phyloP scores from a whole-genome alignment of 148 eudicot genomes.

The Camellia lanceoleosa region DNA sequence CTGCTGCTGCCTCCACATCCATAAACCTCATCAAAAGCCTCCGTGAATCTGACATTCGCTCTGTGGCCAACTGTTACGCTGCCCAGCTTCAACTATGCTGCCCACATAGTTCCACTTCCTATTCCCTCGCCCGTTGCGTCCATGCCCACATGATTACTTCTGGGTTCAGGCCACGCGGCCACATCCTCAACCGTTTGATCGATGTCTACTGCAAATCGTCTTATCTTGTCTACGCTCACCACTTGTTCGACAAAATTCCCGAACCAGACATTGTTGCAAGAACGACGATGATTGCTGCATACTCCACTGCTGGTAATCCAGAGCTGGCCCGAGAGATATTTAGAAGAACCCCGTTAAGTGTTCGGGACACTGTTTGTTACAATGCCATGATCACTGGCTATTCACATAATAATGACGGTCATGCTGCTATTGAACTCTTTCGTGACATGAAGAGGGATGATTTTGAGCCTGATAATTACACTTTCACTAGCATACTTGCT shows the following conservation, averaged over 20 bases:
- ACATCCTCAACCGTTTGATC: slow-evolving; percentile 50
- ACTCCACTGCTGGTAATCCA: slow-evolving; percentile 34
- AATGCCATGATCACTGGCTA: slow-evolving; percentile 67
- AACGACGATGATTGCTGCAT: slow-evolving; percentile 54
- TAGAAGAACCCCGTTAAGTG: slow-evolving; percentile 37
- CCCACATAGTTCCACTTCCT: slow-evolving; percentile 37
- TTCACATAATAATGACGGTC: slow-evolving; percentile 46
- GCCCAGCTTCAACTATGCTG: slow-evolving; percentile 58
- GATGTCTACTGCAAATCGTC: slow-evolving; percentile 42
- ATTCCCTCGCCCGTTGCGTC: slow-evolving; percentile 38
- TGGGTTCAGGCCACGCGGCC: slow-evolving; percentile 67
- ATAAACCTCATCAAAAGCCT: slow-evolving; percentile 15
- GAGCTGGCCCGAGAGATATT: slow-evolving; percentile 42
- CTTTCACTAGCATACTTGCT: slow-evolving; percentile 39
- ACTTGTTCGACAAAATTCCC: slow-evolving; percentile 59
- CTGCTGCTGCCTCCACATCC: slow-evolving; percentile 14
- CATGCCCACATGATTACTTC: slow-evolving; percentile 74
- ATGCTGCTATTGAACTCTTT: slow-evolving; percentile 39
- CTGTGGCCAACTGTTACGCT: slow-evolving; percentile 54
- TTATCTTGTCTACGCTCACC: slow-evolving; percentile 42
- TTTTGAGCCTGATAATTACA: slow-evolving; percentile 47
- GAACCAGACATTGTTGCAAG: slow-evolving; percentile 48
- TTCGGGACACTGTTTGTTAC: slow-evolving; percentile 54
- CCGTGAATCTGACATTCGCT: slow-evolving; percentile 26
- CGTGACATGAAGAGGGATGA: slow-evolving; percentile 28